A percentile compares a stretch with the other conserved stretches of the same genome.
Evolutionary conservation across 116 monocot genomes (phyloP).

Genomic region (Phalaenopsis hybrid): DNA sequence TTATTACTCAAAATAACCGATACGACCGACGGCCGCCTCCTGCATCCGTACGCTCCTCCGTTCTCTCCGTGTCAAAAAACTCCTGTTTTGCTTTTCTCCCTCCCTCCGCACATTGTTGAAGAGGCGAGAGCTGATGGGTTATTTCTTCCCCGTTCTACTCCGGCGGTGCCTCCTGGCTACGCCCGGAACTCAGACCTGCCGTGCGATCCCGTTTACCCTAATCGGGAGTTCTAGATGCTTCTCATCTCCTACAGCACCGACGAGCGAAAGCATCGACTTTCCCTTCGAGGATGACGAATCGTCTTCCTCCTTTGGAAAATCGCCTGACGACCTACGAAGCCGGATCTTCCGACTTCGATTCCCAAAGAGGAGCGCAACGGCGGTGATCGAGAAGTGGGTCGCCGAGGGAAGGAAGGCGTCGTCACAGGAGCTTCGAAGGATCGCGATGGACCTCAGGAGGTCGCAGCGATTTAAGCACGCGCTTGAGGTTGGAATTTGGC

Average conservation of each 20-base stretch:
- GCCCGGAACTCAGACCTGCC: too few relatives aligned
- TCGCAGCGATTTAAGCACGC: constrained; percentile 83
- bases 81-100: not conserved
- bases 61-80: too few relatives aligned
- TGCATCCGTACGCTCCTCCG: too few relatives aligned
- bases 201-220: not conserved
- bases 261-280: not conserved
- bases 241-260: not conserved
- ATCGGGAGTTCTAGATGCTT: not conserved
- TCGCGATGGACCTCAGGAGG: constrained; percentile 52
- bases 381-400: constrained; percentile 72
- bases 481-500: constrained; percentile 51
- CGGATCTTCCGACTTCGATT: constrained; percentile 78
- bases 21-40: too few relatives aligned
- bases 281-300: not conserved
- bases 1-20: too few relatives aligned
- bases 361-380: constrained; percentile 85
- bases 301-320: not conserved
- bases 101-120: not conserved
- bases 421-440: constrained; percentile 52
- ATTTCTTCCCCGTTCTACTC: not conserved
- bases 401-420: constrained; percentile 50
- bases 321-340: constrained; percentile 41
- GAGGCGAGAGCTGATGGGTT: not conserved
- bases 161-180: constrained; percentile 1